Base-by-base conservation (phyloP, 2,329 filamentous ascomycete genomes). In the Diaporthe aspalathi region DNA sequence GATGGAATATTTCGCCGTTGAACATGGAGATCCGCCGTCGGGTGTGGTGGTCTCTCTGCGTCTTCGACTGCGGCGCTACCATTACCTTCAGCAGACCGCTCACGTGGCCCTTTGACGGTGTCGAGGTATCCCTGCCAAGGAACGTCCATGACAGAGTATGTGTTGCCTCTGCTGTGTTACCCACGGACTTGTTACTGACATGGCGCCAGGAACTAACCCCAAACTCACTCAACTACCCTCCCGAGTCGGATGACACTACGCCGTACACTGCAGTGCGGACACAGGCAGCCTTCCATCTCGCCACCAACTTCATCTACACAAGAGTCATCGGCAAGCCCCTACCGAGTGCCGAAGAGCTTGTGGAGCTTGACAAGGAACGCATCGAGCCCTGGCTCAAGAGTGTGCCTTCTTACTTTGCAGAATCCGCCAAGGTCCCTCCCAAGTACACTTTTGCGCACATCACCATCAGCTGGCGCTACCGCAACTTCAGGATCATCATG, bases 401-500 rank as follows among this genome's bases (percentile, higher is more conserved):
- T 22, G 74, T 84, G 8, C 82, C 82, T 1, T 20, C 75, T 0
- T 84, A 80, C 76, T 84, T 83, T 63, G 74, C 75, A 32, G 79
- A 81, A 38, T 68, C 76, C n/a, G 75, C 77, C 5, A 67, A 70
- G 0, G 75, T 84, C 3, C 80, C 81, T 1, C 68, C 76, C 1
- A 79, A 80, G 52, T 86, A 82, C 68, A 77, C 79, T 0, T 79
- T 84, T 14, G 78, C 81, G 1, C 82, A 84, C 29, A 79, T 79
- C 4, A 81, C 85, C 24, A 83, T 84, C 76, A 78, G 78, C 60
- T 85, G 84, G 82, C 79, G 84, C 16, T 78, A 79, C 49, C 79
- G 81, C 8, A 86, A 86, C 67, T 77, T 86, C 49, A 79, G 83
- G 22, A 84, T 86, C 74, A 83, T 86, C 67, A 84, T 85, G 79